Conservation (phyloP, 2,329 filamentous ascomycete genomes). For the Trichoderma lentiforme region DNA sequence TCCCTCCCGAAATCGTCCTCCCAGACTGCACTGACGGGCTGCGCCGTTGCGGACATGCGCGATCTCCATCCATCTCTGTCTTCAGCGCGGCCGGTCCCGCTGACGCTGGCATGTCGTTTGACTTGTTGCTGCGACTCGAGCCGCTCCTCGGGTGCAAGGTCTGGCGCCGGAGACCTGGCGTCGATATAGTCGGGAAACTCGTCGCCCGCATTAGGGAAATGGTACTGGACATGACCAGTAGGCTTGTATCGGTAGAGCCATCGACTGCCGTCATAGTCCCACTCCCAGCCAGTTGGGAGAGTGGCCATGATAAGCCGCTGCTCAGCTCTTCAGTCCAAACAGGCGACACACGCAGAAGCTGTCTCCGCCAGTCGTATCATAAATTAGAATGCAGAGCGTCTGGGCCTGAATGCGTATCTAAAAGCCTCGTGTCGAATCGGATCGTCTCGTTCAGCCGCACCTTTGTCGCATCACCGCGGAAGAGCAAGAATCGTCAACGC, state of each 20-base stretch:
- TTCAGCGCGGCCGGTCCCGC: slow-evolving; percentile 3
- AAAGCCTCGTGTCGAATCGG: neutral
- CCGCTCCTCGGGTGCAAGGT: slow-evolving; percentile 50
- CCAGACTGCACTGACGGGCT: slow-evolving; percentile 33
- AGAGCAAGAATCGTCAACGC: neutral
- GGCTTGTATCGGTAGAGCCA: slow-evolving; percentile 58
- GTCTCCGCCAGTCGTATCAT: neutral
- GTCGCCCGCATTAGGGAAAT: slow-evolving; percentile 55
- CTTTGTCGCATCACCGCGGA: slow-evolving; percentile 12
- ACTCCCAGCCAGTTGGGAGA: slow-evolving; percentile 54
- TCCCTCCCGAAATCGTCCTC: slow-evolving; percentile 26
- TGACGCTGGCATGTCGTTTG: slow-evolving; percentile 33
- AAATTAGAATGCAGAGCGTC: neutral
- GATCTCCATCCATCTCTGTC: slow-evolving; percentile 19
- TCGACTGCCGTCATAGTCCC: slow-evolving; percentile 54
- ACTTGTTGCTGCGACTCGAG: slow-evolving; percentile 52
- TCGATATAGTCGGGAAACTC: slow-evolving; percentile 54
- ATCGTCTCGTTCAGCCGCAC: slow-evolving; percentile 7
- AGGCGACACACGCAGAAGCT: neutral
- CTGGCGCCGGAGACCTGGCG: slow-evolving; percentile 35
- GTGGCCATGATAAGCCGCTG: slow-evolving; percentile 24
- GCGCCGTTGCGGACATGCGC: slow-evolving; percentile 34
- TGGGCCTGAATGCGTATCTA: neutral
- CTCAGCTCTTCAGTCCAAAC: neutral
- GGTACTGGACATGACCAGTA: slow-evolving; percentile 53